These are phyloP conservation scores for Plectosphaerella plurivora DNA, from an alignment of 2,329 filamentous ascomycete genomes.

Conservation along the genomic window DNA sequence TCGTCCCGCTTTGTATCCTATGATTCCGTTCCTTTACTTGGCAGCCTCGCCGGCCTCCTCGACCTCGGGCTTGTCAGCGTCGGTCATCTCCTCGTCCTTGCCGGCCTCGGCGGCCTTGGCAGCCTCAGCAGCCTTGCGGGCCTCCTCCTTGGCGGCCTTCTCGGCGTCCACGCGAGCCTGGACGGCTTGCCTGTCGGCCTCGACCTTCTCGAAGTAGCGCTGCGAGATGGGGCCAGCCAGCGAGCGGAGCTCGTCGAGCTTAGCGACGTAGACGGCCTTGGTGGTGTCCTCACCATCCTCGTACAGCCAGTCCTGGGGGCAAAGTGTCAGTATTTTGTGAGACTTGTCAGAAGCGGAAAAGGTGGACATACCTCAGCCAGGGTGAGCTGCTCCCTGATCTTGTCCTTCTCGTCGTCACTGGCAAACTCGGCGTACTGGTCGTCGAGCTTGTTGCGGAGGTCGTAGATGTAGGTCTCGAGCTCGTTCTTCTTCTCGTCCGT, in stretches of 20 bases:
- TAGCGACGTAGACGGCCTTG: slow-evolving; percentile 90
- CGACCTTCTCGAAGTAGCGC: slow-evolving; percentile 91
- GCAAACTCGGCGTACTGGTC: slow-evolving; percentile 86
- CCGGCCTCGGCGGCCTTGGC: slow-evolving; percentile 42
- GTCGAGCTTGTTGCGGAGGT: slow-evolving; percentile 91
- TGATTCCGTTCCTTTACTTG: slow-evolving; percentile 12
- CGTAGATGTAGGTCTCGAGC: slow-evolving; percentile 96
- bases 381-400: slow-evolving; percentile 78
- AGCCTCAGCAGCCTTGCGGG: slow-evolving; percentile 47
- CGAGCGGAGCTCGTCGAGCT: slow-evolving; percentile 92
- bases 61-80: slow-evolving; percentile 52
- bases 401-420: slow-evolving; percentile 87
- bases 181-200: slow-evolving; percentile 75
- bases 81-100: slow-evolving; percentile 61
- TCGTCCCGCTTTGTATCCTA: background rate
- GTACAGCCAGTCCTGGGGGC: slow-evolving; percentile 89
- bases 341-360: background rate
- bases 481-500: slow-evolving; percentile 99
- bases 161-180: slow-evolving; percentile 76
- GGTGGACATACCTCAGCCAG: slow-evolving; percentile 71
- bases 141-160: slow-evolving; percentile 55
- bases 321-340: slow-evolving; percentile 11
- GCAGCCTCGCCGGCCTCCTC: slow-evolving; percentile 35
- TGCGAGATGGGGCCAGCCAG: slow-evolving; percentile 88
- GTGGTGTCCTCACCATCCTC: slow-evolving; percentile 93